Evolutionary conservation across 768 basidiomycete species (phyloP).

Genomic region (Lactifluus pinguis): DNA sequence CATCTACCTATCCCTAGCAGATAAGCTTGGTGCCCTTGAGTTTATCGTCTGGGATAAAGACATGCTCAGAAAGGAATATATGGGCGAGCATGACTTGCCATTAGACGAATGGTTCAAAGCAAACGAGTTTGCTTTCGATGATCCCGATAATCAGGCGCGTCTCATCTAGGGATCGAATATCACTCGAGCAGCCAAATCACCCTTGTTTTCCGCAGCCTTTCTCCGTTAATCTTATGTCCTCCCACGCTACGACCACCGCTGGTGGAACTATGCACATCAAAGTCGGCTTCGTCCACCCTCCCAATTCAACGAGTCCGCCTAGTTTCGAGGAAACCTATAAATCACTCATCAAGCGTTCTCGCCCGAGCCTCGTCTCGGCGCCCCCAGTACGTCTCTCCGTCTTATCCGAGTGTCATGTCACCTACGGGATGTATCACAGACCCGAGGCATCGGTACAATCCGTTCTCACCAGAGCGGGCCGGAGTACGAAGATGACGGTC

Average conservation of each 20-base stretch:
- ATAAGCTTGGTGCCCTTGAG: constrained; percentile 67
- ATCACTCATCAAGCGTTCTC: constrained; percentile 54
- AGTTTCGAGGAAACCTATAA: constrained; percentile 52
- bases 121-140: constrained; percentile 45
- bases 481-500: constrained; percentile 66
- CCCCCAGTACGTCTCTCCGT: constrained; percentile 46
- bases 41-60: constrained; percentile 94
- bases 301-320: constrained; percentile 36
- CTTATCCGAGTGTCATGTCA: neutral
- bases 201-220: constrained; percentile 31
- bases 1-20: constrained; percentile 66
- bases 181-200: constrained; percentile 20
- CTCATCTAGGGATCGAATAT: neutral
- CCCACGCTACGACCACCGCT: constrained; percentile 37
- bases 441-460: constrained; percentile 78
- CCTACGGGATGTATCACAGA: constrained; percentile 36
- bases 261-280: constrained; percentile 51
- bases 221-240: constrained; percentile 38
- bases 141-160: constrained; percentile 60
- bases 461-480: constrained; percentile 50
- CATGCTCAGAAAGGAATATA: constrained; percentile 80
- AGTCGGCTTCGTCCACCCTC: constrained; percentile 45
- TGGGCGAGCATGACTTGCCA: constrained; percentile 76
- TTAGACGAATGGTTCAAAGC: constrained; percentile 77
- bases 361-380: constrained; percentile 61